Percentiles rank a stretch among this genome's conserved stretches.
Evolutionary conservation across 2,329 filamentous ascomycete genomes (phyloP).

Genomic region (Colletotrichum tropicicola): DNA sequence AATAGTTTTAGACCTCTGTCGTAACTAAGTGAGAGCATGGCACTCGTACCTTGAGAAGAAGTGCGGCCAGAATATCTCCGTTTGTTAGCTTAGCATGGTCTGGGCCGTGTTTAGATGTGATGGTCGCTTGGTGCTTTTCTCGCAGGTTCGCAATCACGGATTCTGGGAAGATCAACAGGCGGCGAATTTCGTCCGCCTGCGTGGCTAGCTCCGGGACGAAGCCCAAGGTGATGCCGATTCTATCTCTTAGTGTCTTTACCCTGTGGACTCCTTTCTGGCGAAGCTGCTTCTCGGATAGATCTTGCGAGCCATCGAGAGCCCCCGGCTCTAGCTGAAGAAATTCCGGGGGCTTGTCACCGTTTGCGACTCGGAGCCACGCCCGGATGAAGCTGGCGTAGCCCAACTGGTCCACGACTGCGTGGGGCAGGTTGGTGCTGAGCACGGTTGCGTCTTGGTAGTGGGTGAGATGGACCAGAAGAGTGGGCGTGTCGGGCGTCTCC

Average conservation of each 20-base stretch:
- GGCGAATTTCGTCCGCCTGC: slow-evolving; percentile 16
- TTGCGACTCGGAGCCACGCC: slow-evolving; percentile 32
- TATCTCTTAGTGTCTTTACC: background rate
- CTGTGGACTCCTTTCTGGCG: background rate
- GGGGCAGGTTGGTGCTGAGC: slow-evolving; percentile 31
- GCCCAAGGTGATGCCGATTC: slow-evolving; percentile 2
- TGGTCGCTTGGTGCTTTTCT: slow-evolving; percentile 7
- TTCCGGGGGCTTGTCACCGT: slow-evolving; percentile 25
- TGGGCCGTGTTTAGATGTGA: slow-evolving; percentile 10
- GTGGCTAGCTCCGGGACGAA: slow-evolving; percentile 22
- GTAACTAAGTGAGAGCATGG: background rate
- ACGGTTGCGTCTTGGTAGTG: slow-evolving; percentile 31
- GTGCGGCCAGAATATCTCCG: slow-evolving; percentile 9
- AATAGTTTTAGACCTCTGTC: too few species aligned
- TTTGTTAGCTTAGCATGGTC: slow-evolving; percentile 6
- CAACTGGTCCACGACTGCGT: slow-evolving; percentile 33
- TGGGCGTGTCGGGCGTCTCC: slow-evolving; percentile 30
- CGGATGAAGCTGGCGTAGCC: slow-evolving; percentile 31
- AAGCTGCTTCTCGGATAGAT: slow-evolving; percentile 8
- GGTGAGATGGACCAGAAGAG: slow-evolving; percentile 34
- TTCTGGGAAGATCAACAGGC: slow-evolving; percentile 9
- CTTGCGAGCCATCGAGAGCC: slow-evolving; percentile 18
- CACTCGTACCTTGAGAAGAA: background rate
- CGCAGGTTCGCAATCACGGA: slow-evolving; percentile 5
- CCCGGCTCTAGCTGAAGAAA: slow-evolving; percentile 23